These are phyloP conservation scores for Wilcoxina mikolae DNA, from an alignment of 495 filamentous ascomycete species.

Conservation along the genomic window DNA sequence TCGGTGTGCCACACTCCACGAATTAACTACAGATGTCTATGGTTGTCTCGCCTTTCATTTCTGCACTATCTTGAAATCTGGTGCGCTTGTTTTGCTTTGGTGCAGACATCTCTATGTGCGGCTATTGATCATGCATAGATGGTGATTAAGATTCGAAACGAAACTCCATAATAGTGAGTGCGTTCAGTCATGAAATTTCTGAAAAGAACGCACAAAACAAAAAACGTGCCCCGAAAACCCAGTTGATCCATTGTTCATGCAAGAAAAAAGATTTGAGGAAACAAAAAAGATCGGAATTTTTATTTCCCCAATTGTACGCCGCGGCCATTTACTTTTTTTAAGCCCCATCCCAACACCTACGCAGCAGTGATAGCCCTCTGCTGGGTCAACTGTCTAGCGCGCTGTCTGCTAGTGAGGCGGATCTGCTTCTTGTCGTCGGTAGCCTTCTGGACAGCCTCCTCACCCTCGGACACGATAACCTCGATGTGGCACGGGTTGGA, in stretches of 20 bases:
- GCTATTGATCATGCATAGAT: too few species aligned
- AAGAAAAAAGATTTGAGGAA: slow-evolving; percentile 9
- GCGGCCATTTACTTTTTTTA: slow-evolving; percentile 7
- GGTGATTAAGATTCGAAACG: too few species aligned
- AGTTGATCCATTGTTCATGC: slow-evolving; percentile 9
- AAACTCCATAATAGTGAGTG: too few species aligned
- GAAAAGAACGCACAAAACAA: slow-evolving; percentile 5
- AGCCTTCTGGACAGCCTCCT: slow-evolving; percentile 81
- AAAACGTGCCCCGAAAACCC: slow-evolving; percentile 6
- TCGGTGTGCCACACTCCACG: too few species aligned
- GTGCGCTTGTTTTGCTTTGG: too few species aligned
- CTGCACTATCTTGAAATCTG: too few species aligned
- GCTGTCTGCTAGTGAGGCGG: slow-evolving; percentile 73
- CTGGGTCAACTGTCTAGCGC: slow-evolving; percentile 57
- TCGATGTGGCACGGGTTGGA: slow-evolving; percentile 99
- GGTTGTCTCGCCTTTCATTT: too few species aligned
- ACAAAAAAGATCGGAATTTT: slow-evolving; percentile 6
- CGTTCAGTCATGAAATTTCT: slow-evolving; percentile 2
- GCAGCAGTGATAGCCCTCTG: slow-evolving; percentile 60
- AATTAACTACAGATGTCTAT: too few species aligned
- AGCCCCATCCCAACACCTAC: slow-evolving; percentile 33
- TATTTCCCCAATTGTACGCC: slow-evolving; percentile 9
- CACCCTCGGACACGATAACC: slow-evolving; percentile 91
- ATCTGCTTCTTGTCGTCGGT: slow-evolving; percentile 44
- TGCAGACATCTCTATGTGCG: too few species aligned